Percentiles rank a stretch among this genome's conserved stretches.
These are phyloP conservation scores for Penicillium sp. DNA, from an alignment of 2,329 filamentous ascomycete species.

Conservation along the genomic window DNA sequence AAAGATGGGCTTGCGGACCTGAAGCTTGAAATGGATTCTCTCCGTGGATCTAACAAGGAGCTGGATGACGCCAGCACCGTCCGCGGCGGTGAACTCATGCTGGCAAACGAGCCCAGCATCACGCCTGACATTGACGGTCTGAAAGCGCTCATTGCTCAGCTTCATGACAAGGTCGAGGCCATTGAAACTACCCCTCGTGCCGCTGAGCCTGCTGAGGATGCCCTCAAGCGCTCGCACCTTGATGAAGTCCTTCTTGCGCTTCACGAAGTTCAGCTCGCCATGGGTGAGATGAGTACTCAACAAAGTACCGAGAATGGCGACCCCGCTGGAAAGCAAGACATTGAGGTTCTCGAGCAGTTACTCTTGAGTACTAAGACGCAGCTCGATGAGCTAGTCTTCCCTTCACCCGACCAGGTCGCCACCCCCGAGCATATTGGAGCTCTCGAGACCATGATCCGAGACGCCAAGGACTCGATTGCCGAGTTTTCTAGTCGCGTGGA, in stretches of 20 bases:
- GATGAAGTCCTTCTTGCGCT: conserved; percentile 40
- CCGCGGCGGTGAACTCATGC: conserved; percentile 49
- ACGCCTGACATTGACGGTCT: conserved; percentile 68
- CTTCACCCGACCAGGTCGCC: conserved; percentile 59
- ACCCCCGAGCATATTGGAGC: conserved; percentile 53
- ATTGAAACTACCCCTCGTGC: conserved; percentile 48
- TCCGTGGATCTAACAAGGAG: conserved; percentile 52
- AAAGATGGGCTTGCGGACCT: conserved; percentile 71
- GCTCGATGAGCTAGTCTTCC: conserved; percentile 65
- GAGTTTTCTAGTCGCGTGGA: conserved; percentile 60
- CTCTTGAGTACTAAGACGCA: conserved; percentile 81
- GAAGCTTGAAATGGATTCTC: conserved; percentile 65
- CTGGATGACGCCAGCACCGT: conserved; percentile 45
- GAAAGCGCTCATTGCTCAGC: conserved; percentile 70
- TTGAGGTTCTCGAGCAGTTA: conserved; percentile 81
- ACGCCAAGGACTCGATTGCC: conserved; percentile 65
- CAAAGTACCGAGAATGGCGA: conserved; percentile 40
- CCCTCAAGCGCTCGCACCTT: conserved; percentile 41
- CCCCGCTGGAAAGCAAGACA: conserved; percentile 68
- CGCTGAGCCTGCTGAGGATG: conserved; percentile 33
- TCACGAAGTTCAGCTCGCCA: conserved; percentile 49
- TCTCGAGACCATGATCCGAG: conserved; percentile 60
- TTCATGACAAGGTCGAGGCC: conserved; percentile 74
- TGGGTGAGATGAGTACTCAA: conserved; percentile 46
- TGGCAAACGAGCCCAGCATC: conserved; percentile 42